Conservation (phyloP, 345 rosid species). For the Iberis pinnata region DNA sequence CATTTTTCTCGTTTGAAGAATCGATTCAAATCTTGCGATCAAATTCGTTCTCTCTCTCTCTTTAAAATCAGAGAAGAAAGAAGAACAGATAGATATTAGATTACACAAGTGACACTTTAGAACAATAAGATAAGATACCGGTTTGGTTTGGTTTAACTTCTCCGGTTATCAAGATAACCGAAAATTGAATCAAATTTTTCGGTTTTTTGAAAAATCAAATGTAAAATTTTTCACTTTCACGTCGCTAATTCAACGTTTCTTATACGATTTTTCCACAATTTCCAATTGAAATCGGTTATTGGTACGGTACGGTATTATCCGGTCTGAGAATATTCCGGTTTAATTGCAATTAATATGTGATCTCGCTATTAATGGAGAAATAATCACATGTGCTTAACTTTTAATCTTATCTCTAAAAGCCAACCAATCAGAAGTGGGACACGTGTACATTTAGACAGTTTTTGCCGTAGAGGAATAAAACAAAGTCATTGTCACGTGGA, state of each 20-base stretch:
- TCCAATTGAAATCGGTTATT: neutral
- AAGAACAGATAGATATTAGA: no score
- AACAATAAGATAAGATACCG: constrained; percentile 2
- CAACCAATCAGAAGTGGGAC: neutral
- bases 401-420: constrained; percentile 1
- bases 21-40: constrained; percentile 7
- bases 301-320: neutral
- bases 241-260: no score
- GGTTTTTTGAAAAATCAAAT: no score
- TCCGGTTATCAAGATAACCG: constrained; percentile 7
- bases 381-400: neutral
- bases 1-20: constrained; percentile 32
- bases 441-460: neutral
- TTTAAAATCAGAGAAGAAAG: neutral
- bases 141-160: constrained; percentile 11
- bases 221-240: no score
- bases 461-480: constrained; percentile 13
- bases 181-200: no score
- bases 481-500: constrained; percentile 22
- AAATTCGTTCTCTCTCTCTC: neutral
- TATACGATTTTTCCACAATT: neutral
- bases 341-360: neutral
- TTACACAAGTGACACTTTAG: neutral
- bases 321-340: constrained; percentile 2
- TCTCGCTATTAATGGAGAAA: neutral